phyloP scores from a whole-genome alignment of 1,284 basidiomycete species.

The Ustilago cynodontis region DNA sequence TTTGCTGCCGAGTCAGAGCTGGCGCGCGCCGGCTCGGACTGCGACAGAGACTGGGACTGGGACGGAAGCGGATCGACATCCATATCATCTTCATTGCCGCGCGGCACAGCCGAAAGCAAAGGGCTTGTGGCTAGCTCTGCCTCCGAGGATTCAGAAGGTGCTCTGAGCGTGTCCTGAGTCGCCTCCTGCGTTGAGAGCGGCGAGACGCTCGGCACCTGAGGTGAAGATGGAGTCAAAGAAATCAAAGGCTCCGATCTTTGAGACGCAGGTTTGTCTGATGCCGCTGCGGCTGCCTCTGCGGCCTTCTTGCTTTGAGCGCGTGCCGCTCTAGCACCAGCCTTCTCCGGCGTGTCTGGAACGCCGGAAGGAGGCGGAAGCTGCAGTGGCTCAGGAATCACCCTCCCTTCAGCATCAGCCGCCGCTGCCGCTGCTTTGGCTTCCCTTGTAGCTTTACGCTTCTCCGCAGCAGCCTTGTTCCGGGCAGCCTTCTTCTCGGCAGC shows the following conservation, averaged over 20 bases:
- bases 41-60: constrained; percentile 8
- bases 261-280: not conserved
- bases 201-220: constrained; percentile 7
- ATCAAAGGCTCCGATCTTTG: constrained; percentile 17
- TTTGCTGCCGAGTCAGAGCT: constrained; percentile 15
- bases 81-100: constrained; percentile 29
- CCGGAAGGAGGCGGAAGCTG: constrained; percentile 37
- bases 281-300: not conserved
- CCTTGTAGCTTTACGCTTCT: constrained; percentile 14
- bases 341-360: constrained; percentile 10
- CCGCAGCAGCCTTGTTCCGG: constrained; percentile 7
- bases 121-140: constrained; percentile 51
- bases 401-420: constrained; percentile 1
- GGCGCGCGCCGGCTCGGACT: not conserved
- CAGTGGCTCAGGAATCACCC: constrained; percentile 12
- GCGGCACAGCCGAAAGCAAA: constrained; percentile 40
- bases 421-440: constrained; percentile 3
- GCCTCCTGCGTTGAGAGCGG: constrained; percentile 2
- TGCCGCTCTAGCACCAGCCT: constrained; percentile 9
- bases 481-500: constrained; percentile 6
- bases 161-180: constrained; percentile 13
- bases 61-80: constrained; percentile 35
- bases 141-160: constrained; percentile 41
- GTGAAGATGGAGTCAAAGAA: constrained; percentile 31
- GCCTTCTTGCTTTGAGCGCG: constrained; percentile 20